Evolutionary conservation across 2,329 filamentous ascomycete species (phyloP).

Genomic region (Talaromyces sp.): DNA sequence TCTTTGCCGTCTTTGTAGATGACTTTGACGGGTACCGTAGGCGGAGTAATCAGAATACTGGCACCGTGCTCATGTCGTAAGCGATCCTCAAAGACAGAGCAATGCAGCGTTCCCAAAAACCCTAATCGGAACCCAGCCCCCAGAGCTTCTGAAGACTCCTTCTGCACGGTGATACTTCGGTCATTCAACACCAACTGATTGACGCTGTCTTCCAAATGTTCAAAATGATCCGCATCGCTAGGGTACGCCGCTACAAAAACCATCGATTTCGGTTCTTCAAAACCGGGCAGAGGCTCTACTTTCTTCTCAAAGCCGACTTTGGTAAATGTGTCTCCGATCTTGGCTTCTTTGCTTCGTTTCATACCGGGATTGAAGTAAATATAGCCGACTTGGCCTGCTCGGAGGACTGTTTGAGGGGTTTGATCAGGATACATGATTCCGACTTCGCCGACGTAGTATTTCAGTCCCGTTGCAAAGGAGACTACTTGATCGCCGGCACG

Average conservation of each 20-base stretch:
- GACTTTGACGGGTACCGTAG: constrained; percentile 87
- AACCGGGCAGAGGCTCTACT: constrained; percentile 81
- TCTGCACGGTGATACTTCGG: constrained; percentile 86
- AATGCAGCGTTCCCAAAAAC: constrained; percentile 94
- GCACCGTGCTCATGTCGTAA: constrained; percentile 90
- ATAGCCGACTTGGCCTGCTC: constrained; percentile 93
- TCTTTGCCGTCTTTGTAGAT: constrained; percentile 73
- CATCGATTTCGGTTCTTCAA: constrained; percentile 97
- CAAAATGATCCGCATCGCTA: constrained; percentile 82
- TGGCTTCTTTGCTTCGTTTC: constrained; percentile 93
- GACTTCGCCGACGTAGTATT: constrained; percentile 92
- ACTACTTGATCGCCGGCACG: constrained; percentile 78
- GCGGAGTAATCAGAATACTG: constrained; percentile 94
- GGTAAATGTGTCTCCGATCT: constrained; percentile 93
- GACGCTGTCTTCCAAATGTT: constrained; percentile 87
- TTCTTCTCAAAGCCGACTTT: constrained; percentile 69
- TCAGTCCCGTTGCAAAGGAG: constrained; percentile 81
- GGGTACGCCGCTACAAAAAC: constrained; percentile 97
- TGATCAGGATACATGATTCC: constrained; percentile 93
- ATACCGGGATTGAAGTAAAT: constrained; percentile 97
- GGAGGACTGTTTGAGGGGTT: constrained; percentile 72
- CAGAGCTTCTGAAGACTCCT: constrained; percentile 89
- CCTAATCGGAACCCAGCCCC: constrained; percentile 92
- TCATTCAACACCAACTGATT: constrained; percentile 92
- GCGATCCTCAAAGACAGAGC: constrained; percentile 97